A percentile compares a stretch with the other conserved stretches of the same genome.
phyloP scores from a whole-genome alignment of 2,329 filamentous ascomycete genomes.

The Scleromitrula shiraiana region DNA sequence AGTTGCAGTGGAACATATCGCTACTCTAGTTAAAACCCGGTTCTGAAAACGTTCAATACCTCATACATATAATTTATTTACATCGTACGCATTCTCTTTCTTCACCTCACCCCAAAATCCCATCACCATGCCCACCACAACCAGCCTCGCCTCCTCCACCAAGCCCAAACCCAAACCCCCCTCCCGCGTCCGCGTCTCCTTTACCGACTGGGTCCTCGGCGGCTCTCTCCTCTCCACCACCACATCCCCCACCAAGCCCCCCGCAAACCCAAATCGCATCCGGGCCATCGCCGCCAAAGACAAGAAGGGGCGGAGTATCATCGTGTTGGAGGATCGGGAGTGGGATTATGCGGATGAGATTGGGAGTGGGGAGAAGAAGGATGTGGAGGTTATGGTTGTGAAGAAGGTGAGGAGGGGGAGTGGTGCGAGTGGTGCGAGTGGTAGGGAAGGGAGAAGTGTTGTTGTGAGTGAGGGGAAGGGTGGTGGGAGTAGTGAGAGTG shows the following conservation, averaged over 20 bases:
- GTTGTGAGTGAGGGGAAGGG: not conserved
- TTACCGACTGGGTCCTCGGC: constrained; percentile 26
- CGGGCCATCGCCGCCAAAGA: constrained; percentile 3
- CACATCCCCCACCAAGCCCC: not conserved
- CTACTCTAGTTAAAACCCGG: too few species aligned
- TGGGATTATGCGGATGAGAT: not conserved
- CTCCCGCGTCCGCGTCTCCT: constrained; percentile 20
- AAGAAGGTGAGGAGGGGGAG: not conserved
- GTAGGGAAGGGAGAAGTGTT: not conserved
- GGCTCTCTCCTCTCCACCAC: constrained; percentile 19
- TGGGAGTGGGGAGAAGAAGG: not conserved
- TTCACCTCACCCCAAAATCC: too few species aligned
- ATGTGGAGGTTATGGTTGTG: not conserved
- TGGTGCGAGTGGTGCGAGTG: not conserved
- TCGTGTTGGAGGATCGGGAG: not conserved
- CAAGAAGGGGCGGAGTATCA: not conserved
- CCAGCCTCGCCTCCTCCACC: too few species aligned
- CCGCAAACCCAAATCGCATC: not conserved
- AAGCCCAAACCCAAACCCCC: constrained; percentile 12
- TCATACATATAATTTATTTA: too few species aligned
- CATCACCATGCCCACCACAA: too few species aligned
- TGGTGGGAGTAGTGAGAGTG: not conserved
- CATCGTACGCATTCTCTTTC: too few species aligned
- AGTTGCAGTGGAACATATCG: too few species aligned
- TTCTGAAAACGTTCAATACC: too few species aligned